These are phyloP conservation scores for Tolypocladium inflatum DNA, from an alignment of 2,329 filamentous ascomycete genomes.

Conservation along the genomic window DNA sequence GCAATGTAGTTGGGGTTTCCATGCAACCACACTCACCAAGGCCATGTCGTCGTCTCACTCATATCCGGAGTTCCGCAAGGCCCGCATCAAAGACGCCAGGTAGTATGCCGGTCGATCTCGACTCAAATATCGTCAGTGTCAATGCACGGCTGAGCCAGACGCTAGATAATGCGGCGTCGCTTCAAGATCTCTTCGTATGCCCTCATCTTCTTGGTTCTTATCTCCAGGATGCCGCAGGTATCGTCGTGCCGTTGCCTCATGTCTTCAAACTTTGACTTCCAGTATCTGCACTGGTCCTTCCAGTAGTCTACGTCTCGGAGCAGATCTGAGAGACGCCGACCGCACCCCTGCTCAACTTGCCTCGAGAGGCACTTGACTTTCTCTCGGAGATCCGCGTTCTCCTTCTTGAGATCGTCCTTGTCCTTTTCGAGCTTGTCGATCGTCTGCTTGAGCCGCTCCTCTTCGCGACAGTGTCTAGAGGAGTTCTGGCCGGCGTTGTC, in stretches of 20 bases:
- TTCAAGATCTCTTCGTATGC: slow-evolving; percentile 24
- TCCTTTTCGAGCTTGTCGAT: slow-evolving; percentile 22
- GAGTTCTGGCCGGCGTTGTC: slow-evolving; percentile 21
- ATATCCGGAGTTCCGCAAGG: not conserved
- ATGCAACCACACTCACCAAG: not conserved
- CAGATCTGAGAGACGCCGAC: slow-evolving; percentile 21
- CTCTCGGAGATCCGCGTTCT: slow-evolving; percentile 24
- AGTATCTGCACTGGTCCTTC: slow-evolving; percentile 20
- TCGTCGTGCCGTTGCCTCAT: slow-evolving; percentile 17
- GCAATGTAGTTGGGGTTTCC: not conserved
- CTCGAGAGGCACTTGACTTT: slow-evolving; percentile 24
- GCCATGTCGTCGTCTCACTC: not conserved
- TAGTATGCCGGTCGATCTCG: not conserved
- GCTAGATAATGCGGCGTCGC: slow-evolving; percentile 18
- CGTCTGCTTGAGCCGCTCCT: slow-evolving; percentile 22
- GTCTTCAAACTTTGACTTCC: slow-evolving; percentile 19
- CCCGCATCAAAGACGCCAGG: not conserved
- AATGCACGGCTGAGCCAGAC: not conserved
- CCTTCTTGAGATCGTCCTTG: slow-evolving; percentile 22
- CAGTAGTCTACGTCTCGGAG: slow-evolving; percentile 23
- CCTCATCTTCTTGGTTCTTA: slow-evolving; percentile 20
- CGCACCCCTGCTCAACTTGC: slow-evolving; percentile 20
- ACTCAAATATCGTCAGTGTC: not conserved
- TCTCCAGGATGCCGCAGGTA: slow-evolving; percentile 16
- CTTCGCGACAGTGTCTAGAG: slow-evolving; percentile 18